A percentile compares a stretch with the other conserved stretches of the same genome.
Conservation (phyloP, 2,329 filamentous ascomycete genomes). For the Diplodia corticola region DNA sequence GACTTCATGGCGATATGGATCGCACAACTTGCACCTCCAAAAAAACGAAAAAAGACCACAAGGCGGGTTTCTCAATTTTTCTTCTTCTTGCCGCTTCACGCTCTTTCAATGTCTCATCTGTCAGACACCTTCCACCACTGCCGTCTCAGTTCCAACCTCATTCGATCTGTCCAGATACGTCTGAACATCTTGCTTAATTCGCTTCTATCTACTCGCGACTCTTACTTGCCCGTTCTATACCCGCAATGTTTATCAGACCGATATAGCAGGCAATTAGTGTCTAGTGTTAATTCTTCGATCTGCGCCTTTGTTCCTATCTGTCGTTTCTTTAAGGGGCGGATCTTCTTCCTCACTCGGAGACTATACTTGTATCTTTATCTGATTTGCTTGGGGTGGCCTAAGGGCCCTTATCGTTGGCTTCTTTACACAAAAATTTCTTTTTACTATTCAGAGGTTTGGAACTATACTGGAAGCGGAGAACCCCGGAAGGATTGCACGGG, state of each 20-base stretch:
- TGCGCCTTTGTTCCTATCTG: not conserved
- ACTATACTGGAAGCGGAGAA: not conserved
- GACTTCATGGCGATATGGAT: not conserved
- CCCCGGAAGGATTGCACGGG: not conserved
- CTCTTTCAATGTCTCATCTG: not conserved
- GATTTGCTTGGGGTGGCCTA: no score
- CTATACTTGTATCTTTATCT: not conserved
- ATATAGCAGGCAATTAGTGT: not conserved
- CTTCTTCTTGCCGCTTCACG: not conserved
- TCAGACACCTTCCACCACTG: not conserved
- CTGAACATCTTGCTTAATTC: not conserved
- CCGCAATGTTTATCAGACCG: not conserved
- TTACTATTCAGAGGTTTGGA: not conserved
- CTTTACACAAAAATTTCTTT: not conserved
- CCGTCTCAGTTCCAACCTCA: not conserved
- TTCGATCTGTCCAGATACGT: not conserved
- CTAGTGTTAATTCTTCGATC: slow-evolving; percentile 1
- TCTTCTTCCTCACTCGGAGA: not conserved
- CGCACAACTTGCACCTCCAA: not conserved
- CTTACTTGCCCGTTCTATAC: slow-evolving; percentile 5
- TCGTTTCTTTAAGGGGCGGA: not conserved
- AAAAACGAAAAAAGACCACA: not conserved
- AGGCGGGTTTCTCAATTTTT: not conserved
- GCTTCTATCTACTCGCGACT: not conserved
- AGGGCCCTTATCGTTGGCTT: not conserved